phyloP scores from a whole-genome alignment of 139 green algal species.

The Coccomyxa sp. region DNA sequence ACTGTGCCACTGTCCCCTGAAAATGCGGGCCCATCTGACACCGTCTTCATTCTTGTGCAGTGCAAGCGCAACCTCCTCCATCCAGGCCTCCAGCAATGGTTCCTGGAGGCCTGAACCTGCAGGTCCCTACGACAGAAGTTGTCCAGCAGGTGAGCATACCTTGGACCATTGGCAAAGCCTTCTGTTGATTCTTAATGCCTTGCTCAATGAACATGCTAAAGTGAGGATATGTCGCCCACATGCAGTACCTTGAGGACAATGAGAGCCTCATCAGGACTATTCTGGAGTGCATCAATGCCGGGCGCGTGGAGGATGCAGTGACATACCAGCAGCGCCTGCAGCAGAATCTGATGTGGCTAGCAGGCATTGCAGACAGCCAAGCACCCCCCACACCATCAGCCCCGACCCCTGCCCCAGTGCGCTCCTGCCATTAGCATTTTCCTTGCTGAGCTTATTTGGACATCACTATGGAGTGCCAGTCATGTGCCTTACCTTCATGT shows the following conservation, averaged over 20 bases:
- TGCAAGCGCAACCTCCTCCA: too few species aligned
- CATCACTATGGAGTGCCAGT: too few species aligned
- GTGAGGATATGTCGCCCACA: not conserved
- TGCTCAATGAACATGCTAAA: not conserved
- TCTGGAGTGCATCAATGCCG: not conserved
- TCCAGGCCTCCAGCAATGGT: too few species aligned
- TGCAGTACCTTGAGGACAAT: slow-evolving; percentile 5
- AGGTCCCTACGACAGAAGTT: not conserved
- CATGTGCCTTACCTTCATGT: too few species aligned
- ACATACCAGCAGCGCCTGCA: not conserved
- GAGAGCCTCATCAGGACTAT: not conserved
- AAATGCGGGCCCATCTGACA: too few species aligned
- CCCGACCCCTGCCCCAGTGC: too few species aligned
- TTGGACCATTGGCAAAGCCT: not conserved
- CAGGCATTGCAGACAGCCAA: not conserved
- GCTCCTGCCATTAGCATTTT: too few species aligned
- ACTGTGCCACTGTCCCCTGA: too few species aligned
- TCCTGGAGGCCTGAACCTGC: too few species aligned
- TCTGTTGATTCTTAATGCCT: not conserved
- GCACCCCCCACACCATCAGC: too few species aligned
- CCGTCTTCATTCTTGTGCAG: too few species aligned
- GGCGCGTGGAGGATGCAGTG: not conserved
- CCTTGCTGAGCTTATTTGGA: too few species aligned
- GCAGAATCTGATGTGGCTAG: slow-evolving; percentile 2
- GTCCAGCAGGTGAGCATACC: not conserved